Percentiles rank a stretch among this genome's conserved stretches.
Conservation (phyloP, 2,329 filamentous ascomycete genomes). For the Alternaria atra region DNA sequence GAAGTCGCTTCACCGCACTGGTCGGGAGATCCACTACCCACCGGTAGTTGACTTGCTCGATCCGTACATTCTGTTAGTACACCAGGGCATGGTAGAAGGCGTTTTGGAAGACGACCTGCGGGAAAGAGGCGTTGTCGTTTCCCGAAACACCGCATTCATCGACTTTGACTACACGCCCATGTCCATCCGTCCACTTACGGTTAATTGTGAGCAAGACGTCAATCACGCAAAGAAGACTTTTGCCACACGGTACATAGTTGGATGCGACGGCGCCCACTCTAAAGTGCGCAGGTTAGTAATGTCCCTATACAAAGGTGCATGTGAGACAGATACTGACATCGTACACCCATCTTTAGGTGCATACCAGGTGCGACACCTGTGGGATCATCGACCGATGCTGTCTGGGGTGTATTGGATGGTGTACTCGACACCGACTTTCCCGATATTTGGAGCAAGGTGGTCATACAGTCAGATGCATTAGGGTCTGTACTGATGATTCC, state of each 20-base stretch:
- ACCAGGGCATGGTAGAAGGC: constrained; percentile 80
- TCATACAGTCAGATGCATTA: constrained; percentile 71
- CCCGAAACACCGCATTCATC: constrained; percentile 69
- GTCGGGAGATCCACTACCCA: constrained; percentile 74
- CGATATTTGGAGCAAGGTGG: constrained; percentile 77
- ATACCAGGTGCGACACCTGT: constrained; percentile 61
- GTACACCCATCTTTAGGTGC: constrained; percentile 39
- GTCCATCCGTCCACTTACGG: constrained; percentile 52
- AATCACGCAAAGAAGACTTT: constrained; percentile 55
- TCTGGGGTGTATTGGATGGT: constrained; percentile 78
- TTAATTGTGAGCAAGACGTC: constrained; percentile 52
- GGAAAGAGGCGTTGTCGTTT: constrained; percentile 70
- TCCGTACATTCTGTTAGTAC: constrained; percentile 65
- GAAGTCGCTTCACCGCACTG: constrained; percentile 65
- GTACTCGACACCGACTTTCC: constrained; percentile 76
- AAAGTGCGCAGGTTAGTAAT: constrained; percentile 64
- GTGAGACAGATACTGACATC: too few species aligned
- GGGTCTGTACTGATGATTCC: constrained; percentile 79
- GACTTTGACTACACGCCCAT: constrained; percentile 57
- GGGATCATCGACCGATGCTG: constrained; percentile 63
- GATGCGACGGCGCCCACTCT: constrained; percentile 77
- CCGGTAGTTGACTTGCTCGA: constrained; percentile 60
- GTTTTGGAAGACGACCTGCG: constrained; percentile 74
- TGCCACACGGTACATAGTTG: constrained; percentile 71
- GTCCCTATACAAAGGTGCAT: too few species aligned